Evolutionary conservation across 768 basidiomycete species (phyloP), one percentile per base, ranked within the genome.

Genomic region (Sarcodon aspratus): DNA sequence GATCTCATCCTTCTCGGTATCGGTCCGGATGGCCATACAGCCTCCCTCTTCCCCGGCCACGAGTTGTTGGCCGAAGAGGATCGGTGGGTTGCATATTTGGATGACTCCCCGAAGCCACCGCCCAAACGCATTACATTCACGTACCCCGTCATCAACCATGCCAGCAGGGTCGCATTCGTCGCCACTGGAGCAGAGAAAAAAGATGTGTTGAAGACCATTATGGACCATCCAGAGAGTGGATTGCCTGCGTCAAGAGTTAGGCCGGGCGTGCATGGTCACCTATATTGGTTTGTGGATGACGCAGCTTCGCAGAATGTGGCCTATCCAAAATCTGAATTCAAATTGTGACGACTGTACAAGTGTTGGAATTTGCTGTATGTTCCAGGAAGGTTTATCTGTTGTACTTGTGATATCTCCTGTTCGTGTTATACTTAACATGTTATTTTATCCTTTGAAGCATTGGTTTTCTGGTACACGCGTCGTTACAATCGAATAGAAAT

Each of bases 21-120:
- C 77, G 96, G 96, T 32, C 89, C 88, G 6, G 96, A 97, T 63
- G 95, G 95, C n/a, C 96, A 99, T 72, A 98, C 95, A 37, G 92
- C 86, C 52, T 93, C 89, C 7, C 82, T 99, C 56, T 99, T 99
- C 79, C 96, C 96, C 8, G 86, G 76, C n/a, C 95, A 98, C 61
- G 67, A 65, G 35, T 75, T 97, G 36, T 76, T 99, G 45, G 52
- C 67, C n/a, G 95, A 96, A 67, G 77, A 73, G 45, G 90, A 91
- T 63, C 78, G 89, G 51, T 99, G 96, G 96, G 88, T 99, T 18
- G 95, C 94, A 1, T 85, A 80, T 64, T 71, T 99, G 59, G 81
- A 87, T 15, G 91, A 98, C 69, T 86, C 86, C 36, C 96, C 96
- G 18, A 98, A 99, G 66, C 91, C 91, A 0, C 96, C 96, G 10